Base-by-base conservation (phyloP, 2,329 filamentous ascomycete genomes). In the Neonectria coccinea region DNA sequence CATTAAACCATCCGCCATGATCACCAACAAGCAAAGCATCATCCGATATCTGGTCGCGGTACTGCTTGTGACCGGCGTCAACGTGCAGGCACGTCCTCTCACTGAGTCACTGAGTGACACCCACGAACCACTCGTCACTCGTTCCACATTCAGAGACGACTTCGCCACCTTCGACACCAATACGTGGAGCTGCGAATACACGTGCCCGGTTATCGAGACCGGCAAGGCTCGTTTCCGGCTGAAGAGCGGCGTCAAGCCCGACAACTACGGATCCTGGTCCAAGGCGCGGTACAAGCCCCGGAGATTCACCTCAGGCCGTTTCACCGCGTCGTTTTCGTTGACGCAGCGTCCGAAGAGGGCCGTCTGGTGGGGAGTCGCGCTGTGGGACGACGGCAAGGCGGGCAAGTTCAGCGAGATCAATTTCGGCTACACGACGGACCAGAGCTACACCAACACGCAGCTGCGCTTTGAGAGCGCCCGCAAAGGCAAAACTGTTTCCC, bases 361-460 rank as follows among this genome's bases (percentile, higher is more conserved):
- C 7, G 62, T 69, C n/a, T 70, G 68, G 68, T 70, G 68, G 68
- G 66, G 68, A 1, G 50, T 70, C 11, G 68, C 68, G 0, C 62
- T 70, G 5, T 69, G 59, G 57, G 68, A 69, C 41, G 44, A 63
- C 10, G 67, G 59, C 3, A 53, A 61, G 14, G 9, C 27, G 11
- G 59, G 39, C 42, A 42, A 66, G 31, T 67, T 64, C 59, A 70
- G 67, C 59, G 66, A 70, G 55, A 65, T 70, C 62, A 70, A 70
- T 59, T 70, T 70, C 64, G 68, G 68, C 12, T 70, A 69, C 51
- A 69, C 64, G 3, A 68, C 66, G 1, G 25, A 65, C 16, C 47
- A 67, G 41, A 61, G 48, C 8, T 62, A 56, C 54, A 22, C 14
- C 25, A 29, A 67, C 16, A 63, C 64, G 0, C 14, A 67, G 29